Evolutionary conservation across 495 filamentous ascomycete species (phyloP).

Genomic region (Lasiosphaeria ovina): DNA sequence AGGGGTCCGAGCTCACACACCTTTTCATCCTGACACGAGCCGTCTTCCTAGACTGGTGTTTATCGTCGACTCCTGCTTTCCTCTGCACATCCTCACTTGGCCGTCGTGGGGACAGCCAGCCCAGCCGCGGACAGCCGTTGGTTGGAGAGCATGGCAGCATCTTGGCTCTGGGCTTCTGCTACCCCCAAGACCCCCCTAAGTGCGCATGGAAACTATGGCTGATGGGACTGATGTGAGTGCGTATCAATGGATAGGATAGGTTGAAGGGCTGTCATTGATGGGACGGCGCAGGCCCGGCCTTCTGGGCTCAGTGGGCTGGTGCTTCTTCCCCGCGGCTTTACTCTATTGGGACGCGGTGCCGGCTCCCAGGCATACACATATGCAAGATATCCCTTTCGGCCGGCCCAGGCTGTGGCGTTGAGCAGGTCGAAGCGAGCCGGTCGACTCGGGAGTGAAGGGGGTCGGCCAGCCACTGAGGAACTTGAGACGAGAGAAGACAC

Average conservation of each 20-base stretch:
- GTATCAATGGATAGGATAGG: neutral
- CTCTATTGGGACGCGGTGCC: slow-evolving; percentile 18
- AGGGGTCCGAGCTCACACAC: slow-evolving; percentile 35
- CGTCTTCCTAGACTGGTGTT: slow-evolving; percentile 27
- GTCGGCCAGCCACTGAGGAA: slow-evolving; percentile 12
- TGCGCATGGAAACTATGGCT: neutral
- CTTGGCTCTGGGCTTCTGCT: slow-evolving; percentile 12
- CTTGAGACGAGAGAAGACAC: slow-evolving; percentile 10
- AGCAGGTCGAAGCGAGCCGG: slow-evolving; percentile 15
- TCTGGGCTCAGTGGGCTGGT: slow-evolving; percentile 1
- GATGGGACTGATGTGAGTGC: neutral
- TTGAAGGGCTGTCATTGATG: neutral
- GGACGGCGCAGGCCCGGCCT: slow-evolving; percentile 6
- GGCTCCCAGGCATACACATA: slow-evolving; percentile 11
- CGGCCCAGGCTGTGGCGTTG: slow-evolving; percentile 16
- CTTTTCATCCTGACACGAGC: slow-evolving; percentile 29
- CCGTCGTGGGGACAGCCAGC: slow-evolving; percentile 14
- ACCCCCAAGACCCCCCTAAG: neutral
- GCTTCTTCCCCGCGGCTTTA: slow-evolving; percentile 18
- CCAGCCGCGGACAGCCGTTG: slow-evolving; percentile 12
- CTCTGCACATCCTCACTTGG: slow-evolving; percentile 23
- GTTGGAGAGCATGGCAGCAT: slow-evolving; percentile 17
- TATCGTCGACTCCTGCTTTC: slow-evolving; percentile 18
- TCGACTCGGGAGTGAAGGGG: neutral
- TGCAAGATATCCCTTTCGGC: slow-evolving; percentile 24